Conservation (phyloP, 2,329 filamentous ascomycete species). For the Periconia sp. region DNA sequence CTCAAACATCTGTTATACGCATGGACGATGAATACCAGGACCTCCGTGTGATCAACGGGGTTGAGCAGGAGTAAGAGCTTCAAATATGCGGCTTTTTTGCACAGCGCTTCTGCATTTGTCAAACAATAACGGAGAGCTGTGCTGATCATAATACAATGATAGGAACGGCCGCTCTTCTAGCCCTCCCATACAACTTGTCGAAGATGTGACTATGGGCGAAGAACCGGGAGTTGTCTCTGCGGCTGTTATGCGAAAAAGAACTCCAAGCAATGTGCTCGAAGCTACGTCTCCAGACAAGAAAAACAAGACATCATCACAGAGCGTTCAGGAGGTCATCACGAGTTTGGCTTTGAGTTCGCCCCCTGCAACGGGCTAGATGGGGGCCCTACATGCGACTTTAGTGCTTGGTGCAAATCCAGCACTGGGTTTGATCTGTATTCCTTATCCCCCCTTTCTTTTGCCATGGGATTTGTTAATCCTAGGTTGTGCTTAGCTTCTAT, state of each 20-base stretch:
- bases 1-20: background rate
- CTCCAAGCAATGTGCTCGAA: background rate
- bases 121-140: background rate
- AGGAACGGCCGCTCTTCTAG: background rate
- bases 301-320: background rate
- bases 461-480: too few species aligned
- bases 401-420: background rate
- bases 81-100: background rate
- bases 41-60: conserved; percentile 29
- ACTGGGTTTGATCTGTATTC: background rate
- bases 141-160: conserved; percentile 2
- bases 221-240: background rate
- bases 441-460: too few species aligned
- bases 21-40: conserved; percentile 10
- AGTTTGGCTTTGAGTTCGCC: background rate
- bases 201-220: background rate
- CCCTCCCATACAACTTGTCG: background rate
- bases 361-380: too few species aligned
- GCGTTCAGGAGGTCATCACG: background rate
- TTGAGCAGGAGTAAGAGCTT: conserved; percentile 27
- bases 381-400: too few species aligned
- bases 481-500: too few species aligned
- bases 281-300: background rate
- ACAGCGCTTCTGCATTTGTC: background rate
- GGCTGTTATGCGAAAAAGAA: background rate